Conservation (phyloP, 2,329 filamentous ascomycete genomes). For the Calonectria montana region DNA sequence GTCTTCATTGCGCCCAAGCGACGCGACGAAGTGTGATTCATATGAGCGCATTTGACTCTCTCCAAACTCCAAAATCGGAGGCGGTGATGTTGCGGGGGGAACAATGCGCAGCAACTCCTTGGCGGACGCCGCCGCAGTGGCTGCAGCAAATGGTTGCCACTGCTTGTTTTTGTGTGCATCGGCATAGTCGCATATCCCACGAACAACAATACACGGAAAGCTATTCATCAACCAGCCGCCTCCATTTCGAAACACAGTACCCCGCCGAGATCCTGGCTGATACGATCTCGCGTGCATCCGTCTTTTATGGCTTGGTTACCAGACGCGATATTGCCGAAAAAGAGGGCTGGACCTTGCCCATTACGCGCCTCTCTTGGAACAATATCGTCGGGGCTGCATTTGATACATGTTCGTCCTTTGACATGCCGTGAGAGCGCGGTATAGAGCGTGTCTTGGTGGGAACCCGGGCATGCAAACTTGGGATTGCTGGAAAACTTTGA, state of each 20-base stretch:
- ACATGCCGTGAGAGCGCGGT: not conserved
- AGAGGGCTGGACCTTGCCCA: not conserved
- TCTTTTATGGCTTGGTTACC: not conserved
- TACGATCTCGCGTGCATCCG: not conserved
- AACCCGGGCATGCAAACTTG: not conserved
- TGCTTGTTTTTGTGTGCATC: not conserved
- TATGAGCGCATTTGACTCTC: not conserved
- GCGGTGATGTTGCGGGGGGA: too few species aligned
- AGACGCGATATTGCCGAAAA: not conserved
- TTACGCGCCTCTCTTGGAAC: not conserved
- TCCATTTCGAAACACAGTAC: not conserved
- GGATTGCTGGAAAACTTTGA: not conserved
- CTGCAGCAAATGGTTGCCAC: not conserved
- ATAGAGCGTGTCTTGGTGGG: not conserved
- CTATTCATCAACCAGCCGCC: not conserved
- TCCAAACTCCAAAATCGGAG: too few species aligned
- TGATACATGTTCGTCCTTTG: not conserved
- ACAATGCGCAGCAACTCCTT: not conserved
- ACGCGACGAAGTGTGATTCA: constrained; percentile 18
- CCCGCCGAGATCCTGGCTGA: not conserved
- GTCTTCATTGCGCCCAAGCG: constrained; percentile 39
- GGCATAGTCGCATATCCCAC: not conserved
- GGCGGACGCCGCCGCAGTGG: not conserved
- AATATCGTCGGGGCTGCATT: not conserved
- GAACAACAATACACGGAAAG: not conserved